Percentiles rank a stretch among this genome's conserved stretches.
Conservation (phyloP, 2,329 filamentous ascomycete species). For the Alternaria infectoria region DNA sequence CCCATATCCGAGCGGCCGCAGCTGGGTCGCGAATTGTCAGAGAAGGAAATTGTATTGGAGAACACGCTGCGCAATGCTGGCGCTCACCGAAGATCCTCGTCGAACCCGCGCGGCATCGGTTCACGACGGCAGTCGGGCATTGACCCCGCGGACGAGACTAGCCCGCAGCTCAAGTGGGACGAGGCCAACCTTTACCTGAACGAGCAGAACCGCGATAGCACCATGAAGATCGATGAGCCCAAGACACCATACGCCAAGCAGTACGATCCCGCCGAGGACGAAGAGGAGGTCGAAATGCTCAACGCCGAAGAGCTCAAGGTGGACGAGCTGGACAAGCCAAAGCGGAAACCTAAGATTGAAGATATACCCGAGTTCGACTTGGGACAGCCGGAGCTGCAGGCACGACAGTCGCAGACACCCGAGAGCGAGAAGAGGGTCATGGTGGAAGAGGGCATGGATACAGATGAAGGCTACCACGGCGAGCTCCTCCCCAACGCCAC, state of each 20-base stretch:
- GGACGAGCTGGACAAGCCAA: conserved; percentile 68
- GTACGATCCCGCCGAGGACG: conserved; percentile 89
- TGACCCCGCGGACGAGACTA: conserved; percentile 62
- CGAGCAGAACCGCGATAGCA: conserved; percentile 91
- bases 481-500: conserved; percentile 62
- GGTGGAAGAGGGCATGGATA: conserved; percentile 64
- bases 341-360: conserved; percentile 60
- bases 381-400: conserved; percentile 79
- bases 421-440: conserved; percentile 78
- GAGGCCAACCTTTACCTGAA: conserved; percentile 97
- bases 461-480: conserved; percentile 59
- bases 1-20: conserved; percentile 48
- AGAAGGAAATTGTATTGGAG: conserved; percentile 89
- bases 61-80: conserved; percentile 97
- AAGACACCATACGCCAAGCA: conserved; percentile 96
- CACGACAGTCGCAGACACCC: conserved; percentile 43
- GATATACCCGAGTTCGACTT: conserved; percentile 93
- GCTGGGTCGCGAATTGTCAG: conserved; percentile 62
- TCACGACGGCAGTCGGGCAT: conserved; percentile 74
- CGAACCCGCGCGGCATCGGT: conserved; percentile 68
- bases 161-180: conserved; percentile 92
- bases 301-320: conserved; percentile 75
- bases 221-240: conserved; percentile 99
- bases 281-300: conserved; percentile 69
- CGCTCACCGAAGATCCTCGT: conserved; percentile 82